Evolutionary conservation across 352 stramenopile species (phyloP).

Genomic region (Phytopythium sindhum): DNA sequence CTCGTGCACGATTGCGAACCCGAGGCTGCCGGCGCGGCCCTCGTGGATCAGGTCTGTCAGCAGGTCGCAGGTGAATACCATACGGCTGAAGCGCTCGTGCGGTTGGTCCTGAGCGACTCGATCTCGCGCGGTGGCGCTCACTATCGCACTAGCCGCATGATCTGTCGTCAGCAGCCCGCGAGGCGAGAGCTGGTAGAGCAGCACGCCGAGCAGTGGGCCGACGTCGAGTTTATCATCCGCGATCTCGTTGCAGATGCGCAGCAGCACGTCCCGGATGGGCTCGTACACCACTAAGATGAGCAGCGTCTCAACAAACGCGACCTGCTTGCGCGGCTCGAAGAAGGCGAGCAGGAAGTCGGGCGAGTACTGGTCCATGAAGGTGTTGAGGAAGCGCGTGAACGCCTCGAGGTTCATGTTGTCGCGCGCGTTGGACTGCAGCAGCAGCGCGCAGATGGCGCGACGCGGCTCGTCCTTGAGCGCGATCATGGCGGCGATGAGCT

Average conservation of each 20-base stretch:
- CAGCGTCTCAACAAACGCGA: conserved; percentile 51
- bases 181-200: conserved; percentile 58
- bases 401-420: conserved; percentile 68
- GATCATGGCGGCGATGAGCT: conserved; percentile 60
- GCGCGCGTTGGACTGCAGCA: conserved; percentile 43
- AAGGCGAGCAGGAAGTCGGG: conserved; percentile 44
- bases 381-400: conserved; percentile 49
- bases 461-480: conserved; percentile 28
- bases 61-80: conserved; percentile 79
- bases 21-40: conserved; percentile 48
- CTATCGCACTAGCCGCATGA: conserved; percentile 4
- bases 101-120: conserved; percentile 28
- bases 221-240: conserved; percentile 14
- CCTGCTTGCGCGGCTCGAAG: conserved; percentile 33
- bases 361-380: conserved; percentile 74
- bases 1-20: conserved; percentile 41
- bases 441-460: conserved; percentile 25
- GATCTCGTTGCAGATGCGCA: conserved; percentile 56
- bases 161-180: not conserved
- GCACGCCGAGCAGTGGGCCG: conserved; percentile 19
- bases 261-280: conserved; percentile 51
- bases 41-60: conserved; percentile 79
- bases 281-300: conserved; percentile 66
- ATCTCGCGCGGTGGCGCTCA: conserved; percentile 14
- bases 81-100: conserved; percentile 56